phyloP scores from a whole-genome alignment of 805 yeast genomes.

The Cyberlindnera nakhonratchasimensis region DNA sequence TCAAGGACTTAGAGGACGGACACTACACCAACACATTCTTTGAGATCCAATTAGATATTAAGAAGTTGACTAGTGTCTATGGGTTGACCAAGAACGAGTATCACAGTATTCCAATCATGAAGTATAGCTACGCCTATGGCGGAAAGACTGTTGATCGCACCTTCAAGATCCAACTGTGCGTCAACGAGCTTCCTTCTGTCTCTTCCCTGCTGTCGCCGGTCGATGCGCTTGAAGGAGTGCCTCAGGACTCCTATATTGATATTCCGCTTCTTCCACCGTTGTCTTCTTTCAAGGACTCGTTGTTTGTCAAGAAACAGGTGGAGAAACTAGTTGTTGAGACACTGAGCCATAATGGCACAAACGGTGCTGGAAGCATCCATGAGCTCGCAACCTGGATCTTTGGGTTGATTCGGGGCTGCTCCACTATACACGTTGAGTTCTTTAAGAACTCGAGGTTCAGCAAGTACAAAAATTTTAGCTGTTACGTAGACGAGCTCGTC shows the following conservation, averaged over 20 bases:
- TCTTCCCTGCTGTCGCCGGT: conserved; percentile 4
- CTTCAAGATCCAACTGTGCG: conserved; percentile 11
- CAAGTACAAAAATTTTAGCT: conserved; percentile 25
- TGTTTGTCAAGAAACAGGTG: conserved; percentile 34
- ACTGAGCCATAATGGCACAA: not conserved
- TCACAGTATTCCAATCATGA: conserved; percentile 18
- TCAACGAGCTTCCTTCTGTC: conserved; percentile 2
- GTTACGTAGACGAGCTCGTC: conserved; percentile 23
- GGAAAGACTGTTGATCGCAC: conserved; percentile 2
- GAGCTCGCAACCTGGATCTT: conserved; percentile 21
- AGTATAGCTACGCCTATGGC: conserved; percentile 4
- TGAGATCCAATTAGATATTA: conserved; percentile 17
- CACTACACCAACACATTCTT: conserved; percentile 18
- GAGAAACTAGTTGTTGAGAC: conserved; percentile 31
- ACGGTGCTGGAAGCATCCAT: conserved; percentile 5
- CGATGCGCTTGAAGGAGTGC: not conserved
- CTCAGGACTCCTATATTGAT: conserved; percentile 18
- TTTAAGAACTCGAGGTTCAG: conserved; percentile 23
- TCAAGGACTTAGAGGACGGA: conserved; percentile 25
- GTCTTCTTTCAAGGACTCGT: conserved; percentile 35
- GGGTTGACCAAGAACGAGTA: conserved; percentile 8
- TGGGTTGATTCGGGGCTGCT: conserved; percentile 24
- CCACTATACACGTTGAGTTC: conserved; percentile 23
- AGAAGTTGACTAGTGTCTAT: conserved; percentile 1
- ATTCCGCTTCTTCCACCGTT: conserved; percentile 32